Conservation (phyloP, 768 basidiomycete species). For the Mycena metata region DNA sequence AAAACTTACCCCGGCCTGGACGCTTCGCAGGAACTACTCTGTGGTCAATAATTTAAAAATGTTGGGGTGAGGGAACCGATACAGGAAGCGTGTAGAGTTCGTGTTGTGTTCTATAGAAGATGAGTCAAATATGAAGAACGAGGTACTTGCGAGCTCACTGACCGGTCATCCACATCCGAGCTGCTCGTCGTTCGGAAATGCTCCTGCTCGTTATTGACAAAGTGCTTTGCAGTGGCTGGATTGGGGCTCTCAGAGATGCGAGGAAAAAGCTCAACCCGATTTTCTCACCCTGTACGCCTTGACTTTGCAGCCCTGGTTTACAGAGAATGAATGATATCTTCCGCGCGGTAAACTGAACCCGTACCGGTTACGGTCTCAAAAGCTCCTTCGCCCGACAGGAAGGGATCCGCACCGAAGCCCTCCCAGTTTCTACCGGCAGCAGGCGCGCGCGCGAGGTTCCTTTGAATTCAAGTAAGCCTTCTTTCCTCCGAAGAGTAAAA, state of each 20-base stretch:
- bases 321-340: slow-evolving; percentile 49
- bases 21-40: slow-evolving; percentile 26
- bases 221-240: slow-evolving; percentile 33
- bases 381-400: slow-evolving; percentile 50
- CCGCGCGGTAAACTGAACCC: background rate
- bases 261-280: background rate
- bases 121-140: background rate
- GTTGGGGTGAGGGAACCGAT: background rate
- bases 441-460: slow-evolving; percentile 45
- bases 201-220: slow-evolving; percentile 54
- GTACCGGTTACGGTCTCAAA: slow-evolving; percentile 31
- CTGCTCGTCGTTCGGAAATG: slow-evolving; percentile 57
- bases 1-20: slow-evolving; percentile 8
- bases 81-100: slow-evolving; percentile 70
- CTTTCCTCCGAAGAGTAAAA: too few species aligned
- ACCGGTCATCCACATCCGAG: slow-evolving; percentile 61
- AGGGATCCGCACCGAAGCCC: slow-evolving; percentile 57
- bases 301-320: slow-evolving; percentile 52
- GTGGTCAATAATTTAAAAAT: background rate
- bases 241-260: too few species aligned
- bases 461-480: slow-evolving; percentile 6
- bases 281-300: slow-evolving; percentile 46
- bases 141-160: slow-evolving; percentile 28
- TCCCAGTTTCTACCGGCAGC: slow-evolving; percentile 49
- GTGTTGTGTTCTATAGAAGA: slow-evolving; percentile 53